A percentile compares a stretch with the other conserved stretches of the same genome.
Conservation (phyloP, 345 rosid species). For the Excoecaria cochinchinensis region DNA sequence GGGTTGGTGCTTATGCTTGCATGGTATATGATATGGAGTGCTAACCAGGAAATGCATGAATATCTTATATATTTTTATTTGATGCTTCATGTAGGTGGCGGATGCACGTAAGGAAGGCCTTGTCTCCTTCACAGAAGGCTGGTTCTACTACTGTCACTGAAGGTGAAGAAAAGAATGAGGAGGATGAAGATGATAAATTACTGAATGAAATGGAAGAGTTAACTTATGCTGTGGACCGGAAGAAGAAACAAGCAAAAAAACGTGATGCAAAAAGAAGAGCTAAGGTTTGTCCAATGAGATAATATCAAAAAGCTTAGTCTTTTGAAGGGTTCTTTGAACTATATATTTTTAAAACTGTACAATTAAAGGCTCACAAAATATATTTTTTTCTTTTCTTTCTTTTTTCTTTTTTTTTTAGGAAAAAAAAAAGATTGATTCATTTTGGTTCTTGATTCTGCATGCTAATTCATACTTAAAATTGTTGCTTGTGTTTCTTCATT, state of each 20-base stretch:
- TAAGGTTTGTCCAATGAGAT: conserved; percentile 49
- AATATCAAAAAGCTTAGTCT: neutral
- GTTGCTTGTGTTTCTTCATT: conserved; percentile 5
- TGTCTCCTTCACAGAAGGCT: conserved; percentile 66
- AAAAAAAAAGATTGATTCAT: neutral
- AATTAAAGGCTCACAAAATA: neutral
- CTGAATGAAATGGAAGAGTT: conserved; percentile 96
- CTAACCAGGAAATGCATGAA: neutral
- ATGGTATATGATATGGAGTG: neutral
- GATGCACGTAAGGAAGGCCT: conserved; percentile 71
- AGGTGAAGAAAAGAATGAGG: conserved; percentile 43
- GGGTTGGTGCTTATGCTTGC: neutral
- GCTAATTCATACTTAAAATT: neutral
- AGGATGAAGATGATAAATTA: conserved; percentile 76
- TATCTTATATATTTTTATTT: neutral
- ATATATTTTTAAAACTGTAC: neutral
- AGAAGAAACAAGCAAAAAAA: conserved; percentile 79
- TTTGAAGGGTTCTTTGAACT: neutral
- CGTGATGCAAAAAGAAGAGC: conserved; percentile 68
- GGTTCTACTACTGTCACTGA: conserved; percentile 33
- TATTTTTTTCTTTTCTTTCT: too few relatives aligned
- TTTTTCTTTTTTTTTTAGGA: neutral
- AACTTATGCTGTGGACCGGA: conserved; percentile 63
- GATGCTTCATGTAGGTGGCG: conserved; percentile 66
- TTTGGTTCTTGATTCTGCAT: neutral